Conservation (phyloP, 116 monocot species). For the Thalassia testudinum region DNA sequence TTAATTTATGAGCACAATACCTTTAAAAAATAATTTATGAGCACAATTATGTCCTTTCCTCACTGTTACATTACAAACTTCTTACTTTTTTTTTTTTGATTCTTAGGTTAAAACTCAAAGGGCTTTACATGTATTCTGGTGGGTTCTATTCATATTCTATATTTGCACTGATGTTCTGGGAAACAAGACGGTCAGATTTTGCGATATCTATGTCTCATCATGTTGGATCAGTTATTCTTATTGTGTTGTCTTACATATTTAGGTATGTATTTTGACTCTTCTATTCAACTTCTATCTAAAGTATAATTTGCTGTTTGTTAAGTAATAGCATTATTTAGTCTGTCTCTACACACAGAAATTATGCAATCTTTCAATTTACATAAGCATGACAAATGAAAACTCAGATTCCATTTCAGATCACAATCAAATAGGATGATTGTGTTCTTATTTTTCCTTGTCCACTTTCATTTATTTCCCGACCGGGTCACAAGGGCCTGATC, state of each 20-base stretch:
- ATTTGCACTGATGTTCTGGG: conserved; percentile 68
- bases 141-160: conserved; percentile 79
- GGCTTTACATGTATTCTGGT: conserved; percentile 65
- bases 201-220: conserved; percentile 76
- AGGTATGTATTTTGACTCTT: conserved; percentile 20
- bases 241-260: conserved; percentile 60
- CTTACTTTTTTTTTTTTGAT: conserved; percentile 4
- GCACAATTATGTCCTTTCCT: neutral
- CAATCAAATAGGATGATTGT: no score
- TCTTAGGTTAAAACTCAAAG: conserved; percentile 58
- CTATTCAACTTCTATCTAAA: no score
- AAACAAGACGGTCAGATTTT: conserved; percentile 67
- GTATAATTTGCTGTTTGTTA: no score
- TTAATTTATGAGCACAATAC: neutral
- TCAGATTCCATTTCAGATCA: no score
- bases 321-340: no score
- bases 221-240: conserved; percentile 46
- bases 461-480: no score
- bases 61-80: neutral
- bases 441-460: no score
- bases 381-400: no score
- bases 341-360: no score
- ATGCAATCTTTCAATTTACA: no score
- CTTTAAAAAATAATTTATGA: neutral
- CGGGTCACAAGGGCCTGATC: no score